Percentiles rank a stretch among this genome's conserved stretches.
These are phyloP conservation scores for Penicillium sp. DNA, from an alignment of 2,329 filamentous ascomycete species.

Conservation along the genomic window DNA sequence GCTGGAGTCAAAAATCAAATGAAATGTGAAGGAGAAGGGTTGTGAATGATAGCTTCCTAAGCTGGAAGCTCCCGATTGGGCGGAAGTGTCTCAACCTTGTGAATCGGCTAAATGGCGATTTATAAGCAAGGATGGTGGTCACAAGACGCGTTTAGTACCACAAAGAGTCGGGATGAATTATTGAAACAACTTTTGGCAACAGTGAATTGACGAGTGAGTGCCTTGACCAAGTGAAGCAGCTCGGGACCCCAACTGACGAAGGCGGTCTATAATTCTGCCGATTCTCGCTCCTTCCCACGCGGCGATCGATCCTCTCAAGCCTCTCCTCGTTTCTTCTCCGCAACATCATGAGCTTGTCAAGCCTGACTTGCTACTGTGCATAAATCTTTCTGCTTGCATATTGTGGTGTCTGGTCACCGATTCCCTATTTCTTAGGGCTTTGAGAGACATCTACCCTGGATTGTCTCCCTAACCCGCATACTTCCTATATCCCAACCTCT, in stretches of 20 bases:
- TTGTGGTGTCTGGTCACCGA: conserved; percentile 10
- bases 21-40: conserved; percentile 17
- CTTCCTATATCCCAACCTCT: conserved; percentile 12
- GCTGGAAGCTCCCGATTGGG: background rate
- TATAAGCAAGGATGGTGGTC: background rate
- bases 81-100: background rate
- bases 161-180: conserved; percentile 1
- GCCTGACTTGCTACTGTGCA: conserved; percentile 10
- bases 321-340: conserved; percentile 22
- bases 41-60: conserved; percentile 16
- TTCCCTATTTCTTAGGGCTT: conserved; percentile 4
- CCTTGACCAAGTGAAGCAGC: conserved; percentile 1
- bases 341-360: conserved; percentile 18
- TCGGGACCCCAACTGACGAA: conserved; percentile 29
- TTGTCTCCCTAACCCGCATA: conserved; percentile 15
- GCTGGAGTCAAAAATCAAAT: conserved; percentile 28
- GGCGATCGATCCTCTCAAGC: conserved; percentile 26
- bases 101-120: background rate
- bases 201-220: background rate
- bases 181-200: conserved; percentile 1
- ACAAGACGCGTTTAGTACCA: background rate
- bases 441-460: conserved; percentile 5
- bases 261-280: conserved; percentile 30
- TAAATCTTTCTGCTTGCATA: conserved; percentile 5
- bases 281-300: conserved; percentile 19